A percentile compares a stretch with the other conserved stretches of the same genome.
These are phyloP conservation scores for Cyberlindnera americana DNA, from an alignment of 805 yeast species.

Conservation along the genomic window DNA sequence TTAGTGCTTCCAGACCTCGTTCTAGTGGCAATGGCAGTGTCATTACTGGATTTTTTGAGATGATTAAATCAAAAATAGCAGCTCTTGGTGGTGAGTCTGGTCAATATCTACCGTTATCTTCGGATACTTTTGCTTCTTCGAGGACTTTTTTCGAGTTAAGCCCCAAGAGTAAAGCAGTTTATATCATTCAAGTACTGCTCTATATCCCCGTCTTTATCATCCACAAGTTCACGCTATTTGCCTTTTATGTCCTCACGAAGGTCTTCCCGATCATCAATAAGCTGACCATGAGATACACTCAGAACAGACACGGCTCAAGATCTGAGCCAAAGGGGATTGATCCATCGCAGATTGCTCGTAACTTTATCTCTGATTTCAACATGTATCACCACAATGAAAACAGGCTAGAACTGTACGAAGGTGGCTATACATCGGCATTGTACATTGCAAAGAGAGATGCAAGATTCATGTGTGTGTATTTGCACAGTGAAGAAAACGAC, in stretches of 20 bases:
- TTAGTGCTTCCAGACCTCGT: not conserved
- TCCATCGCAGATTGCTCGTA: constrained; percentile 51
- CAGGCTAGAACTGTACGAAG: constrained; percentile 46
- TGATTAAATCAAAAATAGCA: constrained; percentile 27
- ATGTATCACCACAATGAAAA: constrained; percentile 34
- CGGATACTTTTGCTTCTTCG: constrained; percentile 12
- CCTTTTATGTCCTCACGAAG: constrained; percentile 27
- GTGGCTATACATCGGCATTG: constrained; percentile 79
- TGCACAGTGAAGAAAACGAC: constrained; percentile 72
- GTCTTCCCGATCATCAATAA: constrained; percentile 37
- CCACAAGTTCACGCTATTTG: constrained; percentile 27
- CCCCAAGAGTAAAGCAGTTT: constrained; percentile 25
- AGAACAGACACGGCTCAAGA: constrained; percentile 34
- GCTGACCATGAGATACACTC: constrained; percentile 34
- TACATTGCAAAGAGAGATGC: constrained; percentile 65
- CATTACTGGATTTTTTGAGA: constrained; percentile 21
- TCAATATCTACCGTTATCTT: constrained; percentile 29
- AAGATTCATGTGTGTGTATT: constrained; percentile 67
- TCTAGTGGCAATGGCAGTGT: constrained; percentile 11
- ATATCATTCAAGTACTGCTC: constrained; percentile 29
- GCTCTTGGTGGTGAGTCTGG: constrained; percentile 19
- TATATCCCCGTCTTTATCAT: constrained; percentile 33
- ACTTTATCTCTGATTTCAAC: constrained; percentile 50
- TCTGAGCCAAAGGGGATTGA: constrained; percentile 38
- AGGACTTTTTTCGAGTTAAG: constrained; percentile 20